These are phyloP conservation scores for Dictyophora rubrovolvata DNA, from an alignment of 768 basidiomycete genomes.

Conservation along the genomic window DNA sequence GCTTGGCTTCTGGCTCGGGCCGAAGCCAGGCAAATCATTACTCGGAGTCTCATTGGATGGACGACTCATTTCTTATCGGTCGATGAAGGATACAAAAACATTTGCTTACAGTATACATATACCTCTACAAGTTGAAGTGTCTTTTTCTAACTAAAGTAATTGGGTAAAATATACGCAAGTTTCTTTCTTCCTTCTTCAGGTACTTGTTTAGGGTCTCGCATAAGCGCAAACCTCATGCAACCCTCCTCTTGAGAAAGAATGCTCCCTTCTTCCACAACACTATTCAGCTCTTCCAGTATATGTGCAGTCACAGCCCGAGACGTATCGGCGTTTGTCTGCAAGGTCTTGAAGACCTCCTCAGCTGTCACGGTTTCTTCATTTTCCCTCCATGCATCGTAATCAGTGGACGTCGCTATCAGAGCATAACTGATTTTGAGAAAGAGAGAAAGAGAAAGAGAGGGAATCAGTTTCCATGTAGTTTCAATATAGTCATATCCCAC, in stretches of 20 bases:
- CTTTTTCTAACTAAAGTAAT: conserved; percentile 42
- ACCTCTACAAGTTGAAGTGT: too few relatives aligned
- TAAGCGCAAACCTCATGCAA: conserved; percentile 77
- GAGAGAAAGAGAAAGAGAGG: too few relatives aligned
- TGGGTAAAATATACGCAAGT: conserved; percentile 66
- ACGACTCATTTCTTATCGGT: too few relatives aligned
- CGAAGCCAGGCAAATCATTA: too few relatives aligned
- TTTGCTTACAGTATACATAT: too few relatives aligned
- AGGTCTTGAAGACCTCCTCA: conserved; percentile 82
- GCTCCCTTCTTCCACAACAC: conserved; percentile 40
- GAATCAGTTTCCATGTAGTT: not conserved
- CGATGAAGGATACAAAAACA: too few relatives aligned
- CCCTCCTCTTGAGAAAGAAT: conserved; percentile 64
- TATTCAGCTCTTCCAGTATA: conserved; percentile 62
- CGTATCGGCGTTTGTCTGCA: conserved; percentile 78
- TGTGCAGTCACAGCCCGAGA: conserved; percentile 65
- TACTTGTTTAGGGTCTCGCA: conserved; percentile 48
- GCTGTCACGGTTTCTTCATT: conserved; percentile 77
- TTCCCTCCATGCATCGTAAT: conserved; percentile 93
- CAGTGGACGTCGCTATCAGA: conserved; percentile 81
- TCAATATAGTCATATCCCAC: not conserved
- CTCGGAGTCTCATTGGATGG: too few relatives aligned
- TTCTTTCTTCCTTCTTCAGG: conserved; percentile 55
- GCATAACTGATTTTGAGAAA: conserved; percentile 54
- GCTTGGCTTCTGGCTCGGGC: too few relatives aligned